Evolutionary conservation across 306 rosid species (phyloP).

Genomic region (Gynostemma pentaphyllum): DNA sequence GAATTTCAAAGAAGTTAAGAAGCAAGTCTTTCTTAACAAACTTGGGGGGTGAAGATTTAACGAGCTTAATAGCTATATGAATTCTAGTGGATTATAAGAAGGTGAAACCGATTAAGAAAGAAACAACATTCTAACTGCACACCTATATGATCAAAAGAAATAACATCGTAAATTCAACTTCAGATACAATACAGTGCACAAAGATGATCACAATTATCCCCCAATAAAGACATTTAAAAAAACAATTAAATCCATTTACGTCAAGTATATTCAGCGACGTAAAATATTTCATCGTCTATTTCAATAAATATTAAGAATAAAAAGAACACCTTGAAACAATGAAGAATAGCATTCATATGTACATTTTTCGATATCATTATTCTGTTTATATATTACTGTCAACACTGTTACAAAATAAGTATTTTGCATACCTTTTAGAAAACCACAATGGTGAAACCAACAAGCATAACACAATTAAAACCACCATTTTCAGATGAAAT

Average conservation of each 20-base stretch:
- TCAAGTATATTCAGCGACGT: not conserved
- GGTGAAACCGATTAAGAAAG: no score
- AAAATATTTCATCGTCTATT: not conserved
- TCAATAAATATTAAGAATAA: not conserved
- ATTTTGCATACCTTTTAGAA: not conserved
- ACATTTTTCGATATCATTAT: not conserved
- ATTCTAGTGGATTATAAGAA: no score
- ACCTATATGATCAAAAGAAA: no score
- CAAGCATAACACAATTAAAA: not conserved
- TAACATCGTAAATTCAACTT: no score
- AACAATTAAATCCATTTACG: not conserved
- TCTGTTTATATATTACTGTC: not conserved
- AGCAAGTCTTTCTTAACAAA: no score
- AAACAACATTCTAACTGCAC: no score
- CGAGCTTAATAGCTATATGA: no score
- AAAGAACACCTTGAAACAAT: not conserved
- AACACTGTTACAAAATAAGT: not conserved
- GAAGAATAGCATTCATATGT: not conserved
- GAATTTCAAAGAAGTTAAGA: no score
- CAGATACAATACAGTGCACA: not conserved
- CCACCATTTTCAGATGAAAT: not conserved
- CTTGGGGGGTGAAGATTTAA: no score
- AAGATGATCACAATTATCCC: not conserved
- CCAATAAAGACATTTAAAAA: not conserved
- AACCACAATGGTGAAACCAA: conserved; percentile 4